phyloP scores from a whole-genome alignment of 2,329 filamentous ascomycete genomes.

The Monosporascus sp. region DNA sequence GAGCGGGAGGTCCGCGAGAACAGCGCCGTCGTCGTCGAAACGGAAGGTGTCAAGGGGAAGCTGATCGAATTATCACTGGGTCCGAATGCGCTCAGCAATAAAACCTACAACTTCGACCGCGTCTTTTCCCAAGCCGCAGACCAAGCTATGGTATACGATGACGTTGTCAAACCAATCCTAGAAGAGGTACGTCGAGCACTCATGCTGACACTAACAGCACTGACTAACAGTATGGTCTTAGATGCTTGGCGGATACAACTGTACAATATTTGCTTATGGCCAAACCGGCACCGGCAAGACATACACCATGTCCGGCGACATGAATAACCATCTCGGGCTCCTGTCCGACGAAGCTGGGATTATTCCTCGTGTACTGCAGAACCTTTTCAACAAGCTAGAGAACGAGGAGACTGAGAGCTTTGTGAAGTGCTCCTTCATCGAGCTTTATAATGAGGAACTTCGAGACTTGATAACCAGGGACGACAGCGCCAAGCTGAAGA shows the following conservation, averaged over 20 bases:
- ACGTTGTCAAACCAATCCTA: conserved; percentile 87
- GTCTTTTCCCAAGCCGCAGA: conserved; percentile 95
- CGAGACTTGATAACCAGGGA: conserved; percentile 82
- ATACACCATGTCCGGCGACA: conserved; percentile 98
- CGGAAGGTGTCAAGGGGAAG: conserved; percentile 83
- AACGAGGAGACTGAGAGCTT: conserved; percentile 74
- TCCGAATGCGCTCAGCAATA: conserved; percentile 86
- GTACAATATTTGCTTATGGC: conserved; percentile 97
- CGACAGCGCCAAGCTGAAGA: conserved; percentile 83
- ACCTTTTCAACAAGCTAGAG: conserved; percentile 81
- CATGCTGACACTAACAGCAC: not conserved
- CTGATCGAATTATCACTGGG: conserved; percentile 87
- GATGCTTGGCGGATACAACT: conserved; percentile 95
- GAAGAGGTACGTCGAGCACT: conserved; percentile 64
- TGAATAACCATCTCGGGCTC: conserved; percentile 79
- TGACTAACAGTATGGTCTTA: conserved; percentile 30
- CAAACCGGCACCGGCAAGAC: conserved; percentile 98
- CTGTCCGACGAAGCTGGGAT: conserved; percentile 91
- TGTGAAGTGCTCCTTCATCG: conserved; percentile 97
- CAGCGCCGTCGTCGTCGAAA: conserved; percentile 84
- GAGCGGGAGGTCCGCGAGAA: conserved; percentile 92
- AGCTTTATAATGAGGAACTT: conserved; percentile 96
- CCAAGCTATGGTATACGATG: conserved; percentile 89
- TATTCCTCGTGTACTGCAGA: conserved; percentile 84
- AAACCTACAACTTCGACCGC: conserved; percentile 94